phyloP scores from a whole-genome alignment of 2,329 filamentous ascomycete species.

The Colletotrichum lupini region DNA sequence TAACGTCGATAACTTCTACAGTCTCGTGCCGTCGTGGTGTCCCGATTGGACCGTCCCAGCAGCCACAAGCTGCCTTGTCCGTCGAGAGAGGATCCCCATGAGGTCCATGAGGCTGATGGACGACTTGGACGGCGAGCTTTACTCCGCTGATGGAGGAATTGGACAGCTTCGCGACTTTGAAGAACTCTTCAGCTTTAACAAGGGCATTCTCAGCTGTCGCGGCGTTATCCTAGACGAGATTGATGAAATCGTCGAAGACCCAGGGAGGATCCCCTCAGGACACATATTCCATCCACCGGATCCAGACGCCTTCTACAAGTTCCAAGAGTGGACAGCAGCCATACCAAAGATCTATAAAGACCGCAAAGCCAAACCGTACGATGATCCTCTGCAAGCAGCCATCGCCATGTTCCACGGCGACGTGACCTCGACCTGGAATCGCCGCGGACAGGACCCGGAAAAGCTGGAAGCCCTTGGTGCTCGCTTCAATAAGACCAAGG shows the following conservation, averaged over 20 bases:
- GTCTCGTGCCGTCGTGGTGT: background rate
- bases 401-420: constrained; percentile 11
- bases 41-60: background rate
- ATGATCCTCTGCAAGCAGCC: background rate
- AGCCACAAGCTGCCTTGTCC: background rate
- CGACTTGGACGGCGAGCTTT: background rate
- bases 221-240: background rate
- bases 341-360: background rate
- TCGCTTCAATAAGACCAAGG: too few species aligned
- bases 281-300: background rate
- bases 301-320: background rate
- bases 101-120: background rate
- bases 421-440: background rate
- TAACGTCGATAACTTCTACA: background rate
- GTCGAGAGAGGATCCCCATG: background rate
- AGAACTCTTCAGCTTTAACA: background rate
- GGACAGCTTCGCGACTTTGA: background rate
- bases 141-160: background rate
- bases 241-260: background rate
- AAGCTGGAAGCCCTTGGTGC: background rate
- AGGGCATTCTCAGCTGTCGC: background rate
- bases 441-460: background rate
- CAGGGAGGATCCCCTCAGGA: too few species aligned
- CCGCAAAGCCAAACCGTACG: background rate
- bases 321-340: background rate